These are phyloP conservation scores for Gonapodya prolifera DNA, from an alignment of 192 early-diverging fungal species.

Conservation along the genomic window DNA sequence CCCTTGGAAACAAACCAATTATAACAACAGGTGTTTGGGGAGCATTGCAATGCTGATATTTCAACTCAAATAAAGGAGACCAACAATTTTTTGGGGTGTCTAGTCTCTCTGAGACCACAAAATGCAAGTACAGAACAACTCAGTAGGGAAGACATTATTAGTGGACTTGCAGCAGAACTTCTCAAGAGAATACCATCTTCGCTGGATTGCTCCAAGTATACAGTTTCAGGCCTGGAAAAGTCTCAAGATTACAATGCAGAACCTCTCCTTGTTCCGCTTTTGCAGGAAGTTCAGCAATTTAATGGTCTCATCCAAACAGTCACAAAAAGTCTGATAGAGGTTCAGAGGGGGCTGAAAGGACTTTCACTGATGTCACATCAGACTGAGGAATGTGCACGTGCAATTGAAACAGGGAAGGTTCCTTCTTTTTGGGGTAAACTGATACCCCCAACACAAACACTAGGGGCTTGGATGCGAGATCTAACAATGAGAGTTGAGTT, in stretches of 20 bases:
- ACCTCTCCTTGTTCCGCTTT: slow-evolving; percentile 38
- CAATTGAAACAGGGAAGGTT: slow-evolving; percentile 36
- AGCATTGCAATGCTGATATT: slow-evolving; percentile 53
- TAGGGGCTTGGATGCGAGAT: slow-evolving; percentile 19
- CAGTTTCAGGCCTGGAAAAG: slow-evolving; percentile 29
- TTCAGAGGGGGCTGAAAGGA: slow-evolving; percentile 49
- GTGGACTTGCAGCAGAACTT: slow-evolving; percentile 30
- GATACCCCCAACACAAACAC: slow-evolving; percentile 35
- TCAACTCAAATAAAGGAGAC: slow-evolving; percentile 45
- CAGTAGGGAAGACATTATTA: slow-evolving; percentile 41
- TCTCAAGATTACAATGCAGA: background rate
- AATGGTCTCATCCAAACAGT: slow-evolving; percentile 34
- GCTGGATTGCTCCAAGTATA: slow-evolving; percentile 41
- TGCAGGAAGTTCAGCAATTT: slow-evolving; percentile 44
- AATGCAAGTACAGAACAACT: slow-evolving; percentile 19
- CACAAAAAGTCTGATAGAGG: slow-evolving; percentile 26
- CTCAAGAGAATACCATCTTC: slow-evolving; percentile 30
- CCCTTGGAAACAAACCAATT: too few relatives aligned
- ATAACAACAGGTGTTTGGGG: slow-evolving; percentile 54
- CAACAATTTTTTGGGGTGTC: slow-evolving; percentile 25
- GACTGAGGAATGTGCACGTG: slow-evolving; percentile 39
- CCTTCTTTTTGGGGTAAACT: slow-evolving; percentile 41
- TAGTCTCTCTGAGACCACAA: slow-evolving; percentile 42
- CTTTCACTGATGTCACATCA: slow-evolving; percentile 49
- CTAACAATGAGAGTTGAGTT: slow-evolving; percentile 34